Percentiles rank a stretch among this genome's conserved stretches.
These are phyloP conservation scores for Xylaria sp. DNA, from an alignment of 2,329 filamentous ascomycete species.

Conservation along the genomic window DNA sequence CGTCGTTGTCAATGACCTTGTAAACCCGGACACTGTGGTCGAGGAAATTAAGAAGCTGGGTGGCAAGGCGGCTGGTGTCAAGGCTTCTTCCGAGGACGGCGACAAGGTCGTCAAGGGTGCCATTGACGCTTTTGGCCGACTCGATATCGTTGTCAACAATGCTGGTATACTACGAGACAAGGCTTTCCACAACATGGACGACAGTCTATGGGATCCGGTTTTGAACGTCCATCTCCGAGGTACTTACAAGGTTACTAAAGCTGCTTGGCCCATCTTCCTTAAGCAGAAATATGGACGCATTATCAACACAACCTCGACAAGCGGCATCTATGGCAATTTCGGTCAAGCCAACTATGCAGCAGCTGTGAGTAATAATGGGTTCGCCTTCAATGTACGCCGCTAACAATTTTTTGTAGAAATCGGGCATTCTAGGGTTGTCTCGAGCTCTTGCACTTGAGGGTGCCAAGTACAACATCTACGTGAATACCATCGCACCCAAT, in stretches of 20 bases:
- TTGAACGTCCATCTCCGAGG: constrained; percentile 91
- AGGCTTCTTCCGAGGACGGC: constrained; percentile 91
- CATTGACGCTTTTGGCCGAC: constrained; percentile 89
- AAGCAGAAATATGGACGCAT: constrained; percentile 99
- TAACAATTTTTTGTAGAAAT: constrained; percentile 62
- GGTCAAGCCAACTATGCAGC: constrained; percentile 98
- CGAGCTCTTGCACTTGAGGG: constrained; percentile 92
- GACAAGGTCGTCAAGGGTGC: constrained; percentile 90
- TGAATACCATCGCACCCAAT: constrained; percentile 98
- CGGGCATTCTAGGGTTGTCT: constrained; percentile 93
- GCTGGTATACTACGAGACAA: constrained; percentile 97
- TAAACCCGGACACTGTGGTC: constrained; percentile 88
- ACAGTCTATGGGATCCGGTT: constrained; percentile 90
- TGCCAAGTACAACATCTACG: constrained; percentile 95
- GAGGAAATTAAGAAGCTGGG: constrained; percentile 89
- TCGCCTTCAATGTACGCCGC: constrained; percentile 20
- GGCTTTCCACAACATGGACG: constrained; percentile 97
- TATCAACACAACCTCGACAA: constrained; percentile 95
- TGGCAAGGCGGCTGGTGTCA: constrained; percentile 89
- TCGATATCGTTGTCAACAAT: constrained; percentile 97
- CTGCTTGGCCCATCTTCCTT: constrained; percentile 95
- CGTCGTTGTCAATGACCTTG: constrained; percentile 94
- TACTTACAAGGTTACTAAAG: constrained; percentile 96
- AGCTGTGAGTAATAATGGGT: constrained; percentile 63
- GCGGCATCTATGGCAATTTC: constrained; percentile 98